A percentile compares a stretch with the other conserved stretches of the same genome.
These are phyloP conservation scores for Chimonanthus praecox DNA, from an alignment of 164 flowering plant genomes.

Conservation along the genomic window DNA sequence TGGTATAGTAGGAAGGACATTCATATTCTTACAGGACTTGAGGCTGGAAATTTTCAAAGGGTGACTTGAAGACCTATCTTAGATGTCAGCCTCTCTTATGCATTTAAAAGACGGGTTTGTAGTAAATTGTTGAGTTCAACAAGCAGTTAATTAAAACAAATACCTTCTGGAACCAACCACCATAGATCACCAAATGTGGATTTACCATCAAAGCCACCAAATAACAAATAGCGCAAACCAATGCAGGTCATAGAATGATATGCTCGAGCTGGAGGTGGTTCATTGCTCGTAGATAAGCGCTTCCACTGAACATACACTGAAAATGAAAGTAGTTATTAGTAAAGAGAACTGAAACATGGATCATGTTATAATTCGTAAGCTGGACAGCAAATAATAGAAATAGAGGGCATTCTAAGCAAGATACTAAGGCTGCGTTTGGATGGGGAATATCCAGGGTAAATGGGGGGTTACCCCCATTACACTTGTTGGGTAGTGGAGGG, in stretches of 20 bases:
- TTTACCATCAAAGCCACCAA: constrained; percentile 99
- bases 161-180: constrained; percentile 99
- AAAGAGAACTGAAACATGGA: neutral
- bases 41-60: too few relatives aligned
- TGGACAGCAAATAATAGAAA: neutral
- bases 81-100: too few relatives aligned
- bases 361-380: constrained; percentile 1
- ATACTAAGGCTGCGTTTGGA: too few relatives aligned
- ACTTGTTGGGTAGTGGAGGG: too few relatives aligned
- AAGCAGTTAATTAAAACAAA: neutral
- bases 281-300: constrained; percentile 68
- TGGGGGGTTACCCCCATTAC: too few relatives aligned
- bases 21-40: too few relatives aligned
- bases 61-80: too few relatives aligned
- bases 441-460: too few relatives aligned
- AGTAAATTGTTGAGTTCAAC: neutral
- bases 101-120: too few relatives aligned
- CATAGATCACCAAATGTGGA: constrained; percentile 83
- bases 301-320: constrained; percentile 95
- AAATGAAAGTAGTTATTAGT: constrained; percentile 2
- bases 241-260: constrained; percentile 82
- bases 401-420: neutral
- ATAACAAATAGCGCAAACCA: constrained; percentile 76
- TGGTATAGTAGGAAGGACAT: too few relatives aligned
- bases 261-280: constrained; percentile 90